These are phyloP conservation scores for Schwanniomyces occidentalis DNA, from an alignment of 805 yeast species.

Conservation along the genomic window DNA sequence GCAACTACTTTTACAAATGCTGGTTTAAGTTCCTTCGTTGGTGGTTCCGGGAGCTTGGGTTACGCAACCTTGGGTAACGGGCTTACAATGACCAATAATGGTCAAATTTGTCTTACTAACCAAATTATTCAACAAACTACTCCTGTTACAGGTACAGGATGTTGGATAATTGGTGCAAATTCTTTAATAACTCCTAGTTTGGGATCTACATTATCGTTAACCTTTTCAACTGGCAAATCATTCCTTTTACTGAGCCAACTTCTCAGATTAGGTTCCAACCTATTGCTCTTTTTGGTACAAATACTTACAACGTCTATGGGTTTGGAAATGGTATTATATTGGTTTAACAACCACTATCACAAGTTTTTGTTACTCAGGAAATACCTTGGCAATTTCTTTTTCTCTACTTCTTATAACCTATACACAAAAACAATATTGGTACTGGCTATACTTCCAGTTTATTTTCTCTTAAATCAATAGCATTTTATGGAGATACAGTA, in stretches of 20 bases:
- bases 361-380: neutral
- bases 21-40: slow-evolving; percentile 20
- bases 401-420: too few species aligned
- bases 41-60: slow-evolving; percentile 2
- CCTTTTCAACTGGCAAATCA: neutral
- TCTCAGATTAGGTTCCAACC: neutral
- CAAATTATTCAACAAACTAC: slow-evolving; percentile 20
- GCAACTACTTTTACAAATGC: slow-evolving; percentile 17
- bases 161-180: slow-evolving; percentile 17
- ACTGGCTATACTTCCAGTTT: neutral
- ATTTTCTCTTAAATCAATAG: neutral
- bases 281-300: neutral
- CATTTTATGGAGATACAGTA: neutral
- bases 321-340: neutral
- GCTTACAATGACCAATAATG: slow-evolving; percentile 18
- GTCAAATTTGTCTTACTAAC: slow-evolving; percentile 25
- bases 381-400: neutral
- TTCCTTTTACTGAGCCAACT: neutral
- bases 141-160: slow-evolving; percentile 25
- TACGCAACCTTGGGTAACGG: slow-evolving; percentile 5
- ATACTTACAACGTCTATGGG: neutral
- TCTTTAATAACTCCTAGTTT: neutral
- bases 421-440: too few species aligned
- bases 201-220: neutral
- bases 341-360: neutral